phyloP scores from a whole-genome alignment of 768 basidiomycete species.

The Tricholoma sp. region DNA sequence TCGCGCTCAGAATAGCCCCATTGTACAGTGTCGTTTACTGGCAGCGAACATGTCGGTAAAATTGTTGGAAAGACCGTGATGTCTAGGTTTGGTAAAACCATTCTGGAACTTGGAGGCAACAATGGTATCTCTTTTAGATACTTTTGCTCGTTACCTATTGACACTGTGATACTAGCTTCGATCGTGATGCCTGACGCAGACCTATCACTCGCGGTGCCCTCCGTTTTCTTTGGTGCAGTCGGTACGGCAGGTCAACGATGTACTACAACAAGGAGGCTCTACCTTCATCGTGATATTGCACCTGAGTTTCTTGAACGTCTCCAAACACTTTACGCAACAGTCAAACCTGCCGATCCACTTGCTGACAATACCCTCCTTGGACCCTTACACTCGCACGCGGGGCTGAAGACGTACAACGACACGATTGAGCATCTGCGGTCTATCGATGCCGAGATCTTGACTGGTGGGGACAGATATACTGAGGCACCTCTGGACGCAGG shows the following conservation, averaged over 20 bases:
- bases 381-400: slow-evolving; percentile 73
- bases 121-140: slow-evolving; percentile 55
- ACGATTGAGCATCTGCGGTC: slow-evolving; percentile 58
- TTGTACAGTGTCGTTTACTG: slow-evolving; percentile 84
- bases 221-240: slow-evolving; percentile 91
- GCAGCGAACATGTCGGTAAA: slow-evolving; percentile 83
- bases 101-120: slow-evolving; percentile 93
- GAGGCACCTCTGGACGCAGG: slow-evolving; percentile 54
- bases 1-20: too few relatives aligned
- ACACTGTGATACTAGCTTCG: slow-evolving; percentile 45
- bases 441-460: slow-evolving; percentile 71
- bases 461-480: slow-evolving; percentile 60
- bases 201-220: slow-evolving; percentile 80
- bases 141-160: slow-evolving; percentile 7
- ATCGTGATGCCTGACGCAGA: slow-evolving; percentile 94
- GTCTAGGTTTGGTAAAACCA: slow-evolving; percentile 82
- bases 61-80: slow-evolving; percentile 86
- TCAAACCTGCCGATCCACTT: slow-evolving; percentile 86
- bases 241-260: slow-evolving; percentile 77
- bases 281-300: slow-evolving; percentile 80
- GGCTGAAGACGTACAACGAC: slow-evolving; percentile 58
- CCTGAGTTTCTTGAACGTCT: slow-evolving; percentile 71
- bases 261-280: slow-evolving; percentile 88
- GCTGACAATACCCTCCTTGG: slow-evolving; percentile 70
- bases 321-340: slow-evolving; percentile 62